Conservation (phyloP, 805 yeast genomes). For the Saccharomycopsis sp. region DNA sequence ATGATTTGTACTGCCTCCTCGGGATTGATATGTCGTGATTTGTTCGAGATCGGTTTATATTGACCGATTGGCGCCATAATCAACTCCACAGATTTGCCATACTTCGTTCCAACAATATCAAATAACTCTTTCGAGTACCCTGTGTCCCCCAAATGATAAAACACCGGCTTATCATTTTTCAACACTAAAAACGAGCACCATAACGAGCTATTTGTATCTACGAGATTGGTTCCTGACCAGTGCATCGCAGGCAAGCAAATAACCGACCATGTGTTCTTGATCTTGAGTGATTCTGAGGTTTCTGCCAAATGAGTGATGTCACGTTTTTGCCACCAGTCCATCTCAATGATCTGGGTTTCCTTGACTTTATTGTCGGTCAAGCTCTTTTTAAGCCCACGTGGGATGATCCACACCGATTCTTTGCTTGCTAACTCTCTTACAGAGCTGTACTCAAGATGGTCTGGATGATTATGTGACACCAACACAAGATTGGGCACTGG, state of each 20-base stretch:
- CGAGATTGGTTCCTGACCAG: constrained; percentile 85
- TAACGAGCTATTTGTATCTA: constrained; percentile 72
- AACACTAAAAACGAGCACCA: constrained; percentile 86
- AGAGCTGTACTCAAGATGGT: constrained; percentile 71
- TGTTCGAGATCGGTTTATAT: constrained; percentile 93
- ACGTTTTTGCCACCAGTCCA: constrained; percentile 89
- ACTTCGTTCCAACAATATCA: constrained; percentile 52
- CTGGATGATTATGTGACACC: constrained; percentile 94
- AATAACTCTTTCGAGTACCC: constrained; percentile 80
- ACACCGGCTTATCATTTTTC: constrained; percentile 58
- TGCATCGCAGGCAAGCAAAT: constrained; percentile 95
- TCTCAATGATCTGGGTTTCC: constrained; percentile 56
- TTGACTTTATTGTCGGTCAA: constrained; percentile 47
- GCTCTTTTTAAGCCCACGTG: constrained; percentile 62
- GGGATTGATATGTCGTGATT: constrained; percentile 83
- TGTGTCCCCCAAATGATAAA: constrained; percentile 93
- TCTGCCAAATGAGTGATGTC: constrained; percentile 24
- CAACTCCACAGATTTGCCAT: constrained; percentile 52
- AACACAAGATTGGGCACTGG: constrained; percentile 66
- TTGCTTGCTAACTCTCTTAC: constrained; percentile 33
- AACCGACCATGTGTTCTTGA: constrained; percentile 56
- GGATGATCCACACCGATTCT: constrained; percentile 74
- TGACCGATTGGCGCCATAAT: constrained; percentile 92
- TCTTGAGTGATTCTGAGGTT: constrained; percentile 23
- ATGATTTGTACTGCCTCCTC: constrained; percentile 65